Base-by-base conservation (phyloP, 176 grass and related monocot species). In the Zea luxurians region DNA sequence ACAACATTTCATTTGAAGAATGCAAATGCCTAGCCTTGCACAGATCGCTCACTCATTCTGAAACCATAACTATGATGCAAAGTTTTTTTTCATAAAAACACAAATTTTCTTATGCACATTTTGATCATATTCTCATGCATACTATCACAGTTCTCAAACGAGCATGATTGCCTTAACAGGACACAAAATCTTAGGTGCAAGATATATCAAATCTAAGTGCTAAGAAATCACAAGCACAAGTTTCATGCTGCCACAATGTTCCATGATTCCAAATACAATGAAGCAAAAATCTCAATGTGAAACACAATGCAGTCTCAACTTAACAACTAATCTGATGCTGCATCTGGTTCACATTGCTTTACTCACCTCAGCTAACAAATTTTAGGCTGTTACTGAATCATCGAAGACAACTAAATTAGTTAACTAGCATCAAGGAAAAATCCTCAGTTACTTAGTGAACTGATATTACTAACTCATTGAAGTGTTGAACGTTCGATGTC, bases 301-400 rank as follows among this genome's bases (percentile, higher is more conserved):
- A 18, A 15, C 4, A 3, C 12, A 41, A 5, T 44, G 20, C 15
- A 18, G 43, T 61, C 43, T 12, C 64, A 0, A 17, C 6, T 60
- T 80, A 7, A 75, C 7, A 76, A 70, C 70, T 12, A 76, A 40
- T 81, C n/a, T 45, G 2, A 20, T 70, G 2, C 35, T 42, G 37
- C 50, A 53, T 34, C 11, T 0, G 4, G 67, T 60, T 76, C 5
- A 1, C 6, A 17, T 44, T 40, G 11, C 34, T 10, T 15, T n/a
- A 52, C 10, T 75, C 13, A 7, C 52, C 2, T 79, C 34, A 42
- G 37, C 61, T 16, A 64, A 69, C 10, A 75, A 62, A 74, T 18
- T 44, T 17, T 61, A 78, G 2, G 20, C 10, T 41, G 36, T 70
- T 43, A 16, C 37, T 35, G 42, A 64, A 77, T 17, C 37, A 68